A percentile compares a stretch with the other conserved stretches of the same genome.
Conservation (phyloP, 208 protist genomes). For the Angomonas desouzai region DNA sequence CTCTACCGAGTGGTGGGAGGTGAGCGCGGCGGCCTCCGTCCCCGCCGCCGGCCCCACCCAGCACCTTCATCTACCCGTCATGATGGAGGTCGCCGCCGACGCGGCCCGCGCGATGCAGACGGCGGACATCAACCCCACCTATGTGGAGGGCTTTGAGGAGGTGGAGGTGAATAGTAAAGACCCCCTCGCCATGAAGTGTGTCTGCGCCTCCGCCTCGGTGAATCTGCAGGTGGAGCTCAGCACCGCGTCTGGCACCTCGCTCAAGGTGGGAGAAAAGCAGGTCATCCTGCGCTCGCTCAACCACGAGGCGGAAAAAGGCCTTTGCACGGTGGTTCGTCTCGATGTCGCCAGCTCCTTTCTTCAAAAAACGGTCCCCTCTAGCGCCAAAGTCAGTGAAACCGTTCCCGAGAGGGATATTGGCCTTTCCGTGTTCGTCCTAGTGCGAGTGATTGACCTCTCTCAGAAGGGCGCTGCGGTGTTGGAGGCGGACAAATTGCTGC, state of each 20-base stretch:
- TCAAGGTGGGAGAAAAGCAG: constrained; percentile 24
- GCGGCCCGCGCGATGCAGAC: constrained; percentile 11
- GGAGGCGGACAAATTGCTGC: constrained; percentile 40
- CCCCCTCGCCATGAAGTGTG: constrained; percentile 2
- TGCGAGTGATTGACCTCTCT: constrained; percentile 70
- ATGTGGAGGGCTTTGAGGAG: constrained; percentile 15
- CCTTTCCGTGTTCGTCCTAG: constrained; percentile 42
- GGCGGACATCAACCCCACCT: constrained; percentile 13
- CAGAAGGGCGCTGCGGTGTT: constrained; percentile 32
- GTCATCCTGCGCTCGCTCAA: constrained; percentile 34
- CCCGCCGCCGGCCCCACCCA: constrained; percentile 6
- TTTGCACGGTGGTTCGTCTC: constrained; percentile 46
- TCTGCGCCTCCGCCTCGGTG: constrained; percentile 22
- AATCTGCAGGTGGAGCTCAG: constrained; percentile 33
- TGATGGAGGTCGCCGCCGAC: constrained; percentile 45
- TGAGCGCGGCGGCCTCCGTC: not conserved
- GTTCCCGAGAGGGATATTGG: constrained; percentile 18
- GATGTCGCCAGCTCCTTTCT: constrained; percentile 22
- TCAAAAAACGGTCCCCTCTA: constrained; percentile 6
- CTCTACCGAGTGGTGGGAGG: constrained; percentile 31
- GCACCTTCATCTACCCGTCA: constrained; percentile 45
- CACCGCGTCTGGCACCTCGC: constrained; percentile 13
- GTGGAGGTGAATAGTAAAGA: not conserved
- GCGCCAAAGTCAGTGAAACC: not conserved
- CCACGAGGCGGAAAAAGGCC: constrained; percentile 30